Evolutionary conservation across 2,329 filamentous ascomycete species (phyloP), one percentile per base, ranked within the genome.

Genomic region (Drechslerella dactyloides): DNA sequence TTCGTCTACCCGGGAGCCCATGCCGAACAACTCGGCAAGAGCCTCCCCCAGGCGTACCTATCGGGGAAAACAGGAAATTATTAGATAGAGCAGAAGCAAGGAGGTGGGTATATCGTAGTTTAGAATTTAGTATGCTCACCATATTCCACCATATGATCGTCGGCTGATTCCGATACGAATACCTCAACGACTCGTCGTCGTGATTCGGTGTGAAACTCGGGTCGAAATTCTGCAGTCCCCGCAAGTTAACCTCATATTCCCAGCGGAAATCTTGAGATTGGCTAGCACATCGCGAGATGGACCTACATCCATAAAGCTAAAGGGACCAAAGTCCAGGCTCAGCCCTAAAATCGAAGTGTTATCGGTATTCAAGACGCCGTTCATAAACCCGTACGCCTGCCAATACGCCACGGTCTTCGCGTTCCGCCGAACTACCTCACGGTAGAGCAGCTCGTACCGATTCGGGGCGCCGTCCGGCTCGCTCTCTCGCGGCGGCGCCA

Each of bases 341-440:
- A 99, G 82, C 0, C 94, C 94, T 62, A 88, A 88, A 56, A 99
- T 85, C 0, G 92, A 96, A 0, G 94, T 99, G 79, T 99, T 99
- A 78, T 99, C 94, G 0, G 94, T 97, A 80, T 99, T 99, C 66
- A 99, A 83, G 2, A 99, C 94, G 51, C 94, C 94, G 77, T 99
- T 99, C 85, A 96, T 97, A 81, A 99, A 99, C n/a, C 91, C 94
- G 77, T 97, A 97, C 0, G 91, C 92, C 81, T 99, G 96, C 93
- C 94, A 97, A 75, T 89, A 86, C 10, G 94, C 94, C 1, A 97
- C 93, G 0, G 90, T 96, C 68, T 85, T 83, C 0, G 94, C 94
- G 78, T 97, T 99, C 33, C 90, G 86, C 46, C 91, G 87, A 2
- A 88, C 87, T 63, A 99, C 88, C 77, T 96, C 92, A 37, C 94